A percentile compares a stretch with the other conserved stretches of the same genome.
phyloP scores from a whole-genome alignment of 176 grass and related monocot genomes.

The bread wheat (Triticum aestivum) region DNA sequence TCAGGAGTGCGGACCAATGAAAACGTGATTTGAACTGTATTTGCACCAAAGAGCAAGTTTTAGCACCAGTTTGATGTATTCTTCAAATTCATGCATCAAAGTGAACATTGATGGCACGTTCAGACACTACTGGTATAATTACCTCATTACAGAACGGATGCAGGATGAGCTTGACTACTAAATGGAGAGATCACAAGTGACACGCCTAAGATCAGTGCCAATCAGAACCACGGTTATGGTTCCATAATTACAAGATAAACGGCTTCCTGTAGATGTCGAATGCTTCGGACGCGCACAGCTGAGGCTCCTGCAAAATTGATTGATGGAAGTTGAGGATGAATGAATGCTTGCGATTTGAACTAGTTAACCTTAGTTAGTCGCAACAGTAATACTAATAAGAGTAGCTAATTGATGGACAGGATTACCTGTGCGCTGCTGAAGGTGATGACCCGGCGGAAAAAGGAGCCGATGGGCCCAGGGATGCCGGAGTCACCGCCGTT shows the following conservation, averaged over 20 bases:
- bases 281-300: constrained; percentile 38
- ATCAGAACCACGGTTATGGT: not conserved
- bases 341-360: no score
- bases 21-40: no score
- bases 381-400: not conserved
- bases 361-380: not conserved
- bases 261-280: constrained; percentile 53
- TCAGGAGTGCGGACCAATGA: no score
- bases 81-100: no score
- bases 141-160: not conserved
- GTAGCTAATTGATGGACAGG: not conserved
- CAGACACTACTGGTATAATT: no score
- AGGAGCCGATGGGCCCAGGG: constrained; percentile 41
- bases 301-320: constrained; percentile 29
- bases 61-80: no score
- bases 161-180: no score
- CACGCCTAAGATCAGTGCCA: no score
- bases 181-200: no score
- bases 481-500: constrained; percentile 45
- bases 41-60: no score
- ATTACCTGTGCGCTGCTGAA: constrained; percentile 47
- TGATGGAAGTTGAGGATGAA: not conserved
- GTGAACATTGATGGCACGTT: no score
- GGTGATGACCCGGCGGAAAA: constrained; percentile 44
- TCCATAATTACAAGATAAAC: constrained; percentile 13